Conservation (phyloP, 176 grass and related monocot species). For the Zoysia pacifica region DNA sequence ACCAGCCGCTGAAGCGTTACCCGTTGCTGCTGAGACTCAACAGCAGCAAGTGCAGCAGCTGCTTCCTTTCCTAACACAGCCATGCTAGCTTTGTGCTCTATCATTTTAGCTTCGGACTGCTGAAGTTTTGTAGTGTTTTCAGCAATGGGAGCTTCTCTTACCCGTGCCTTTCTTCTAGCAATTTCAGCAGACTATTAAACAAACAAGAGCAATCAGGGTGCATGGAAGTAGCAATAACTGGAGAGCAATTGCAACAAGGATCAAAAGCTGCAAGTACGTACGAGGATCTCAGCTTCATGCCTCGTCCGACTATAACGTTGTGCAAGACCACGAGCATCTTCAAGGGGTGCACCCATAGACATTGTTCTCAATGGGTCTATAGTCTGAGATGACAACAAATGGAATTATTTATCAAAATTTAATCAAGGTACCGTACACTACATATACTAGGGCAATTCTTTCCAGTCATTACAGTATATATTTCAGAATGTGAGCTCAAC, state of each 20-base stretch:
- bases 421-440: constrained; percentile 13
- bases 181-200: constrained; percentile 80
- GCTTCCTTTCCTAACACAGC: constrained; percentile 97
- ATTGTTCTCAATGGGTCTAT: constrained; percentile 90
- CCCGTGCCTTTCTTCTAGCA: constrained; percentile 79
- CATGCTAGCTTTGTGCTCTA: constrained; percentile 90
- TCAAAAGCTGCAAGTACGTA: constrained; percentile 26
- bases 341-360: constrained; percentile 65
- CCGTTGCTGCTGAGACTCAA: constrained; percentile 92
- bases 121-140: constrained; percentile 90
- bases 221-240: constrained; percentile 23
- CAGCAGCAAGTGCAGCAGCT: constrained; percentile 68
- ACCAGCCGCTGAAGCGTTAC: constrained; percentile 81
- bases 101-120: constrained; percentile 85
- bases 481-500: constrained; percentile 32
- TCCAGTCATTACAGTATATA: neutral
- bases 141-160: constrained; percentile 79
- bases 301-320: constrained; percentile 99
- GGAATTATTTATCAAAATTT: constrained; percentile 23
- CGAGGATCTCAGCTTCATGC: constrained; percentile 89
- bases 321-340: constrained; percentile 90
- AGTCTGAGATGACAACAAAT: constrained; percentile 62
- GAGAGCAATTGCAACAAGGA: constrained; percentile 17
- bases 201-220: constrained; percentile 32
- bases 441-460: constrained; percentile 15